Evolutionary conservation across 495 filamentous ascomycete genomes (phyloP).

Genomic region (Talaromyces trachyspermus): DNA sequence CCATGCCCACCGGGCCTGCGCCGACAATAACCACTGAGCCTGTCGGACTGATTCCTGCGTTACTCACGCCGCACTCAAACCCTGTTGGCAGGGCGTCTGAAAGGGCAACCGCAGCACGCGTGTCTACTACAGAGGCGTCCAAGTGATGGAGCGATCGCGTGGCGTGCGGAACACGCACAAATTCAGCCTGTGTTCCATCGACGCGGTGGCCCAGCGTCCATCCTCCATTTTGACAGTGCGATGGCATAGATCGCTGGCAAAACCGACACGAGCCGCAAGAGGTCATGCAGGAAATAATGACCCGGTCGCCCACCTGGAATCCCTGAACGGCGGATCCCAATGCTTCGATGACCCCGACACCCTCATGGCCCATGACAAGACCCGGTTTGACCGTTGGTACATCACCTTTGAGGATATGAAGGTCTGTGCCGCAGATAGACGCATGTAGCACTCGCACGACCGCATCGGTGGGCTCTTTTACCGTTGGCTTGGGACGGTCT

Average conservation of each 20-base stretch:
- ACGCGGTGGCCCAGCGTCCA: conserved; percentile 35
- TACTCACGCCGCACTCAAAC: conserved; percentile 42
- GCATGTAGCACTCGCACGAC: conserved; percentile 70
- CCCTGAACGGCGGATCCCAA: conserved; percentile 53
- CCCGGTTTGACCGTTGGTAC: conserved; percentile 63
- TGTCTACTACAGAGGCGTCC: conserved; percentile 25
- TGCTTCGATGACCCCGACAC: conserved; percentile 69
- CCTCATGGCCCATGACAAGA: conserved; percentile 78
- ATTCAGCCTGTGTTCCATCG: conserved; percentile 46
- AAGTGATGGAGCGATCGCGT: conserved; percentile 33
- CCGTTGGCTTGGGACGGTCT: conserved; percentile 54
- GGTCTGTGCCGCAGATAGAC: conserved; percentile 75
- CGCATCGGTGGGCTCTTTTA: conserved; percentile 65
- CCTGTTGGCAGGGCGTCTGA: conserved; percentile 45
- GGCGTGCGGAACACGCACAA: conserved; percentile 39
- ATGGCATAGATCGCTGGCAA: conserved; percentile 28
- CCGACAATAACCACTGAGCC: conserved; percentile 42
- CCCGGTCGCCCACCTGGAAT: conserved; percentile 32
- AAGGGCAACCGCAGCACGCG: conserved; percentile 31
- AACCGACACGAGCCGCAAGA: conserved; percentile 32
- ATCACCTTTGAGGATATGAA: conserved; percentile 66
- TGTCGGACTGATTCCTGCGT: conserved; percentile 35
- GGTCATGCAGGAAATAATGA: conserved; percentile 36
- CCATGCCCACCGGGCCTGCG: conserved; percentile 45
- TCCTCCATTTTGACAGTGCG: conserved; percentile 34